These are phyloP conservation scores for Diaporthe batatas DNA, from an alignment of 2,329 filamentous ascomycete species.

Conservation along the genomic window DNA sequence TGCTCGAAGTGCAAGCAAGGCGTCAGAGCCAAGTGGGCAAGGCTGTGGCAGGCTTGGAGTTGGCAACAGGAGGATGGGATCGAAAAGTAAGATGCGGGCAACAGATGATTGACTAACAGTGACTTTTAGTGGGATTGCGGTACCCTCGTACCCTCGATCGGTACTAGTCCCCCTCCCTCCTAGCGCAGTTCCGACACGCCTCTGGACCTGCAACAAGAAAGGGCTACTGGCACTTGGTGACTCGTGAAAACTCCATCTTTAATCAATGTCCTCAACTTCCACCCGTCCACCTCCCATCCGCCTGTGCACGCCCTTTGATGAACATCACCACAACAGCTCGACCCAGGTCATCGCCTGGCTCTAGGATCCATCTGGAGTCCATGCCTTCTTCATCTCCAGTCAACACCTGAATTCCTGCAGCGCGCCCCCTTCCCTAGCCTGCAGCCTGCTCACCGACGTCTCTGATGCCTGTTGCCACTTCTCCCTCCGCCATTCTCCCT, in stretches of 20 bases:
- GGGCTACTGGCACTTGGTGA: constrained; percentile 38
- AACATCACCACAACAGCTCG: constrained; percentile 50
- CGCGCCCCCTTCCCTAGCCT: constrained; percentile 65
- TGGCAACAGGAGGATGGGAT: constrained; percentile 8
- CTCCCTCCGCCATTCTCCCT: constrained; percentile 76
- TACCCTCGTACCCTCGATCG: constrained; percentile 31
- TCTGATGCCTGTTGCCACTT: constrained; percentile 90
- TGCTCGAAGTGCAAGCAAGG: background rate
- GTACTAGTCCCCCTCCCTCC: constrained; percentile 36
- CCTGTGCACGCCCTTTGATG: constrained; percentile 50
- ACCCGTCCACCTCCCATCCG: constrained; percentile 32
- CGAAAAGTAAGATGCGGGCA: background rate
- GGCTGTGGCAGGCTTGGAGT: background rate
- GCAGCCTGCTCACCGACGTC: constrained; percentile 63
- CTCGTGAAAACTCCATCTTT: constrained; percentile 42
- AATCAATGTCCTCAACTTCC: constrained; percentile 48
- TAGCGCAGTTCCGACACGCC: constrained; percentile 31
- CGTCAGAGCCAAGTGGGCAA: constrained; percentile 4
- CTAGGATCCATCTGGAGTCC: constrained; percentile 42
- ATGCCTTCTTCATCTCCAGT: constrained; percentile 36
- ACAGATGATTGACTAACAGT: constrained; percentile 3
- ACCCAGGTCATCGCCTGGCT: constrained; percentile 53
- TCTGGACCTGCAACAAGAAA: constrained; percentile 20
- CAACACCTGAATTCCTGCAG: constrained; percentile 42
- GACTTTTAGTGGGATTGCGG: constrained; percentile 20